Conservation (phyloP, 2,329 filamentous ascomycete species). For the Helotiales sp. region DNA sequence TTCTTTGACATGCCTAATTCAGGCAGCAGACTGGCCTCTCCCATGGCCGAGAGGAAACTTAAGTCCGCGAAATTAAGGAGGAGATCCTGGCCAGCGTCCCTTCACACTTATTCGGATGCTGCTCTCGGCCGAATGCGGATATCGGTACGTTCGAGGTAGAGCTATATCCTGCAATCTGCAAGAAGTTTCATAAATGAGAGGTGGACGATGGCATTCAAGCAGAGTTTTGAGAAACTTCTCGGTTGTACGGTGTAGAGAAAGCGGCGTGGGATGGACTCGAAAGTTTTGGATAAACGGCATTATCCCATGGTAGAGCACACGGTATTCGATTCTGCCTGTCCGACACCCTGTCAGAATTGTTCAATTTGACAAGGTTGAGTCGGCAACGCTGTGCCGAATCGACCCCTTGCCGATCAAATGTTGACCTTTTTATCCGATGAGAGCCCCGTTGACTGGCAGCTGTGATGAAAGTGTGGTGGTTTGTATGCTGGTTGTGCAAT, state of each 20-base stretch:
- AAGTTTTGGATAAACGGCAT: conserved; percentile 6
- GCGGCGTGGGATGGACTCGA: background rate
- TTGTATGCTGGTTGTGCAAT: conserved; percentile 6
- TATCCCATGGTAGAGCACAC: background rate
- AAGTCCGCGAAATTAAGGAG: conserved; percentile 8
- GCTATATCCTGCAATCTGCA: background rate
- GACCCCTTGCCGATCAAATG: background rate
- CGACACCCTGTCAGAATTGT: background rate
- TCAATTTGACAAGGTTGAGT: background rate
- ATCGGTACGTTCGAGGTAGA: background rate
- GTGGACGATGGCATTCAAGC: background rate
- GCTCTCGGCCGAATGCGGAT: conserved; percentile 6
- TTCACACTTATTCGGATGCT: background rate
- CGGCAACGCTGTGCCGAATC: conserved; percentile 5
- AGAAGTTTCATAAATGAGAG: background rate
- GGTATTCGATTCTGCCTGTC: background rate
- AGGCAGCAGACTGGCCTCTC: background rate
- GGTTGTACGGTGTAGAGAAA: background rate
- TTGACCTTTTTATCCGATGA: background rate
- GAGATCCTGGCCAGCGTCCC: background rate
- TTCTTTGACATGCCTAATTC: background rate
- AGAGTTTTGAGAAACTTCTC: background rate
- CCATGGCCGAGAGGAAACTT: background rate
- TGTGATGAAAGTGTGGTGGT: background rate
- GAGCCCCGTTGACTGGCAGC: background rate